phyloP scores from a whole-genome alignment of 192 early-diverging fungal genomes.

The Coemansia sp. region DNA sequence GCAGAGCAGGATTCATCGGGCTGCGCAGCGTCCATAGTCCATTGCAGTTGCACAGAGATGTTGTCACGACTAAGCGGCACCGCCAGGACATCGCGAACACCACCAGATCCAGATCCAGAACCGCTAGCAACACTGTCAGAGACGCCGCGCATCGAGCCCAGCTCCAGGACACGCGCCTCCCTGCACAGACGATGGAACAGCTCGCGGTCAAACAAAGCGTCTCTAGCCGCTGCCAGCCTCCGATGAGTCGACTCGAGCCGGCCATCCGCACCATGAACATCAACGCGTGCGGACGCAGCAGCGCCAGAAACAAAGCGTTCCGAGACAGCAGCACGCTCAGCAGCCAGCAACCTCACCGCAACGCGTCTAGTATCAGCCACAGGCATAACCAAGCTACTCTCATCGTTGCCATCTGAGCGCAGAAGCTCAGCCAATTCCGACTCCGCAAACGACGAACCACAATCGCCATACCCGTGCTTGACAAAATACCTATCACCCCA shows the following conservation, averaged over 20 bases:
- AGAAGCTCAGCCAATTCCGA: constrained; percentile 44
- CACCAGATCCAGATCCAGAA: neutral
- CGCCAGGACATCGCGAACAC: constrained; percentile 25
- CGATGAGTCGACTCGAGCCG: constrained; percentile 29
- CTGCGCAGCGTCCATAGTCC: constrained; percentile 10
- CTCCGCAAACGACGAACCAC: constrained; percentile 29
- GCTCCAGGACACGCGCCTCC: constrained; percentile 49
- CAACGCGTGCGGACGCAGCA: neutral
- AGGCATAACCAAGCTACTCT: neutral
- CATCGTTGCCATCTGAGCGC: constrained; percentile 13
- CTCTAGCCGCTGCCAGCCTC: constrained; percentile 19
- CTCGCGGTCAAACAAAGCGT: constrained; percentile 46
- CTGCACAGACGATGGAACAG: constrained; percentile 43
- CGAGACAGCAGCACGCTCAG: neutral
- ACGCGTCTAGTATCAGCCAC: neutral
- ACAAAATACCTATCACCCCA: constrained; percentile 41
- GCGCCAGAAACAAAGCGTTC: neutral
- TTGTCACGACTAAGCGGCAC: constrained; percentile 37
- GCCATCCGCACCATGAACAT: neutral
- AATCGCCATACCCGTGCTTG: constrained; percentile 32
- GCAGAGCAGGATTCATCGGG: neutral
- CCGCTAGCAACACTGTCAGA: neutral
- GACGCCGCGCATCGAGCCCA: constrained; percentile 33
- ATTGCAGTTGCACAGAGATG: constrained; percentile 40
- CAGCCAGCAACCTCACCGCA: constrained; percentile 6